Percentiles rank a stretch among this genome's conserved stretches.
Conservation (phyloP, 2,329 filamentous ascomycete genomes). For the Talaromyces islandicus region DNA sequence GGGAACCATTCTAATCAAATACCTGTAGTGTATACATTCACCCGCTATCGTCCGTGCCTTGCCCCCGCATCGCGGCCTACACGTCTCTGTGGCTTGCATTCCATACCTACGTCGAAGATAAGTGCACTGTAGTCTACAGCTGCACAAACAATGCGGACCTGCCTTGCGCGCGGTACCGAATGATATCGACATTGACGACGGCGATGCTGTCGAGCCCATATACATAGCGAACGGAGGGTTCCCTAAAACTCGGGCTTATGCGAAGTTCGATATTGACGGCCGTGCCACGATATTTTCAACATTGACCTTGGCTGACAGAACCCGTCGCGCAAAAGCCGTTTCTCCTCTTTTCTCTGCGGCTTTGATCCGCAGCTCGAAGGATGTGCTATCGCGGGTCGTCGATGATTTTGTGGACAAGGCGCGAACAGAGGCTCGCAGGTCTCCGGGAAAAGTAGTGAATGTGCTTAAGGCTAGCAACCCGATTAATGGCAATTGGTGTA, state of each 20-base stretch:
- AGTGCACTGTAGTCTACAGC: conserved; percentile 18
- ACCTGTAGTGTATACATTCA: conserved; percentile 22
- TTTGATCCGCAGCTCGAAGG: conserved; percentile 16
- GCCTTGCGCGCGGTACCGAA: conserved; percentile 32
- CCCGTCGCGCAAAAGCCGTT: conserved; percentile 45
- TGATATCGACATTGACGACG: conserved; percentile 39
- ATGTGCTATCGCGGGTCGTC: conserved; percentile 13
- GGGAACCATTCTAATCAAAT: not conserved
- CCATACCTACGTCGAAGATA: conserved; percentile 20
- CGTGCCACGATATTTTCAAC: conserved; percentile 51
- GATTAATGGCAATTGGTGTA: conserved; percentile 49
- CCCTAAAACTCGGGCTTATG: conserved; percentile 46
- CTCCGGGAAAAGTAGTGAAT: conserved; percentile 16
- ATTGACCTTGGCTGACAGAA: conserved; percentile 37
- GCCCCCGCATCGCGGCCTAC: conserved; percentile 25
- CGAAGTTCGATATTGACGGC: conserved; percentile 54
- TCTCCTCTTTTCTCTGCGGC: conserved; percentile 39
- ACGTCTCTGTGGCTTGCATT: conserved; percentile 25
- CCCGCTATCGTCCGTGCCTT: conserved; percentile 24
- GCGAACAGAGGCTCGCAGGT: conserved; percentile 10
- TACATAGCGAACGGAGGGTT: conserved; percentile 51
- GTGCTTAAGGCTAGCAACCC: conserved; percentile 44
- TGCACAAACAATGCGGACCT: conserved; percentile 23
- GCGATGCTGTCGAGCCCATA: conserved; percentile 43
- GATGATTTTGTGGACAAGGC: conserved; percentile 18